Percentiles rank a stretch among this genome's conserved stretches.
Conservation (phyloP, 805 yeast genomes). For the Ogataea henricii region DNA sequence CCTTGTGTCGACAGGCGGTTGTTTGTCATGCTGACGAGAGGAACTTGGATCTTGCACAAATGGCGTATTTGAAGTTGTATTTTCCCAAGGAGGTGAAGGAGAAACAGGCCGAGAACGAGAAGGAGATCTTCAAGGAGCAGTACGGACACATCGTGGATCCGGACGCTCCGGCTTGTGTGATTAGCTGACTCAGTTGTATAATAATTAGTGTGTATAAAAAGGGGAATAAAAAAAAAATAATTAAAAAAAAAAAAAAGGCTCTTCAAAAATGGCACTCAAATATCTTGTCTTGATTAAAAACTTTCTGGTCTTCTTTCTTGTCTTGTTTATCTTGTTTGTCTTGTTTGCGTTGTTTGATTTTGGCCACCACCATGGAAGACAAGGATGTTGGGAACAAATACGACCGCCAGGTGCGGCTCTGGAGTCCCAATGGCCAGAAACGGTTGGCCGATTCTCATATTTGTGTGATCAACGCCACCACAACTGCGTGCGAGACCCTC, state of each 20-base stretch:
- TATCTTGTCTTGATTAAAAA: too few species aligned
- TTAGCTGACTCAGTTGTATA: slow-evolving; percentile 17
- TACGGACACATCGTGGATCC: slow-evolving; percentile 35
- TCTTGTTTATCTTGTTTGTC: neutral
- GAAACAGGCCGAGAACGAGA: slow-evolving; percentile 57
- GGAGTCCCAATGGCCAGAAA: slow-evolving; percentile 80
- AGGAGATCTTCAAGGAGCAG: slow-evolving; percentile 47
- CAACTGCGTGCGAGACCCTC: slow-evolving; percentile 64
- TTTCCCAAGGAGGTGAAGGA: slow-evolving; percentile 70
- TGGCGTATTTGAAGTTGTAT: slow-evolving; percentile 54
- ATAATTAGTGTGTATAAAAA: neutral
- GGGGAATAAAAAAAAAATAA: neutral
- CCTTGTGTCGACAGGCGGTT: slow-evolving; percentile 61
- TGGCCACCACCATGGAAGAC: slow-evolving; percentile 31
- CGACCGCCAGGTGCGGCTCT: slow-evolving; percentile 85
- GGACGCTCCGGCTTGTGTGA: slow-evolving; percentile 30
- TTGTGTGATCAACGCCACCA: slow-evolving; percentile 58
- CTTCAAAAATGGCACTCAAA: too few species aligned
- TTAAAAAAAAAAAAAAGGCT: neutral
- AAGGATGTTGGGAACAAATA: slow-evolving; percentile 52
- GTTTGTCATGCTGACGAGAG: slow-evolving; percentile 58
- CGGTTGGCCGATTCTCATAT: slow-evolving; percentile 58
- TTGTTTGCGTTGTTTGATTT: too few species aligned
- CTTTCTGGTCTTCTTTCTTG: too few species aligned
- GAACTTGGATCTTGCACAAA: slow-evolving; percentile 57